A percentile compares a stretch with the other conserved stretches of the same genome.
Conservation (phyloP, 2,329 filamentous ascomycete species). For the Chaetomium sp. region DNA sequence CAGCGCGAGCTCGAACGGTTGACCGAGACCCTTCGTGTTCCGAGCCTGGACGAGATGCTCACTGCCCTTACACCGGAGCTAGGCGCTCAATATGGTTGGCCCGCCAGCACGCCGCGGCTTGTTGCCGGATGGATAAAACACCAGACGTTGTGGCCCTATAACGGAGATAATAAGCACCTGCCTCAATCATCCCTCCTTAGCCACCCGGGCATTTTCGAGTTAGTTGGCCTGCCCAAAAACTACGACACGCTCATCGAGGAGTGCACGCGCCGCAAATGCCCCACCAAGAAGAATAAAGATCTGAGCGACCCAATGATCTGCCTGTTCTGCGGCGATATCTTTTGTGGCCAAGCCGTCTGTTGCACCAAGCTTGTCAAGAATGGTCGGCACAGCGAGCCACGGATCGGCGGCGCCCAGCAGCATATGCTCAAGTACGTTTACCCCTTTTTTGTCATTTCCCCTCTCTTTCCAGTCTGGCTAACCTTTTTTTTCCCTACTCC, state of each 20-base stretch:
- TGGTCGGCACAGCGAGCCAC: conserved; percentile 33
- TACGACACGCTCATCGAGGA: conserved; percentile 92
- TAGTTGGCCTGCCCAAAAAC: conserved; percentile 84
- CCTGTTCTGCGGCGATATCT: conserved; percentile 92
- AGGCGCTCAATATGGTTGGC: conserved; percentile 42
- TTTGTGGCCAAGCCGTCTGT: conserved; percentile 90
- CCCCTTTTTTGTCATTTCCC: neutral
- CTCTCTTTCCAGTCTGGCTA: neutral
- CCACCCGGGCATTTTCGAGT: conserved; percentile 89
- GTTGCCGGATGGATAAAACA: conserved; percentile 70
- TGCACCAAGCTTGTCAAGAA: conserved; percentile 62
- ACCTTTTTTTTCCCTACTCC: conserved; percentile 14
- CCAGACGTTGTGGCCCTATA: conserved; percentile 38
- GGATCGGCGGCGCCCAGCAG: conserved; percentile 78
- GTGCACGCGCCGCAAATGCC: conserved; percentile 75
- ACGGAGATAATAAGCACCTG: conserved; percentile 18
- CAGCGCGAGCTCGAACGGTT: conserved; percentile 77
- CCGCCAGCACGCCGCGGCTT: conserved; percentile 38
- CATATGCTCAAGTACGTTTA: conserved; percentile 68
- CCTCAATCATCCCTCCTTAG: conserved; percentile 47
- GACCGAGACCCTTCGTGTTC: conserved; percentile 66
- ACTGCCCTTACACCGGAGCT: conserved; percentile 44
- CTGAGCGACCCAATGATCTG: conserved; percentile 86
- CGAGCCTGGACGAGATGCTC: conserved; percentile 73
- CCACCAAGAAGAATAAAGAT: conserved; percentile 86